These are phyloP conservation scores for Daldinia loculata DNA, from an alignment of 495 filamentous ascomycete genomes.

Conservation along the genomic window DNA sequence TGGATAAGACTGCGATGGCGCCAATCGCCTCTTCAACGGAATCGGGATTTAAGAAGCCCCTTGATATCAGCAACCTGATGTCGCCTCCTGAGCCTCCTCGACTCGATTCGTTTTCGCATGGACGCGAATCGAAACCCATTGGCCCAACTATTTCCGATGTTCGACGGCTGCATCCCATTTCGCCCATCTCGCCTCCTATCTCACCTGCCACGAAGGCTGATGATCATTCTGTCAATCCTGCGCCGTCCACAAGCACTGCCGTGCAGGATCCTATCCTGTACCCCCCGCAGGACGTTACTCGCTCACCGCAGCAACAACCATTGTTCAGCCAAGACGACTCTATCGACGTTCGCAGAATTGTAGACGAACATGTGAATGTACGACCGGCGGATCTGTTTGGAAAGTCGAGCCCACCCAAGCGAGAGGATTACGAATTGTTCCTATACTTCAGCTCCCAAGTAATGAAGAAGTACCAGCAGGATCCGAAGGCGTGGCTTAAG, in stretches of 20 bases:
- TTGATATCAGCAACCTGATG: conserved; percentile 69
- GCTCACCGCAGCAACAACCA: conserved; percentile 57
- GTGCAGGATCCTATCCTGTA: conserved; percentile 57
- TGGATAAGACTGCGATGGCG: conserved; percentile 29
- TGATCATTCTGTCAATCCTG: conserved; percentile 36
- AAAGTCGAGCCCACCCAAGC: conserved; percentile 65
- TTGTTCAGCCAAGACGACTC: conserved; percentile 50
- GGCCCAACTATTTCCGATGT: conserved; percentile 47
- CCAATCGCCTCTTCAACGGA: conserved; percentile 20
- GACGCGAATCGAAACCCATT: conserved; percentile 34
- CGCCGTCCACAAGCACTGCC: conserved; percentile 22
- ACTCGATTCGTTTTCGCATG: conserved; percentile 65
- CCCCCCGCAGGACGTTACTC: conserved; percentile 62
- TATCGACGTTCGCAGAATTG: conserved; percentile 60
- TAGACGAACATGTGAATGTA: conserved; percentile 73
- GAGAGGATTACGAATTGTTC: conserved; percentile 73
- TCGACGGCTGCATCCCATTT: conserved; percentile 55
- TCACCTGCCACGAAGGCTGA: conserved; percentile 66
- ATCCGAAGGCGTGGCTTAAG: conserved; percentile 67
- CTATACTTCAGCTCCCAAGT: conserved; percentile 73
- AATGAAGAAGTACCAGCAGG: conserved; percentile 63
- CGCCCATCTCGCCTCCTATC: conserved; percentile 74
- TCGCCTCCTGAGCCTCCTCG: conserved; percentile 75
- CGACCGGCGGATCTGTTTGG: conserved; percentile 65
- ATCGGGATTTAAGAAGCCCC: conserved; percentile 43